phyloP scores from a whole-genome alignment of 768 basidiomycete species.

The Macrolepiota fuliginosa region DNA sequence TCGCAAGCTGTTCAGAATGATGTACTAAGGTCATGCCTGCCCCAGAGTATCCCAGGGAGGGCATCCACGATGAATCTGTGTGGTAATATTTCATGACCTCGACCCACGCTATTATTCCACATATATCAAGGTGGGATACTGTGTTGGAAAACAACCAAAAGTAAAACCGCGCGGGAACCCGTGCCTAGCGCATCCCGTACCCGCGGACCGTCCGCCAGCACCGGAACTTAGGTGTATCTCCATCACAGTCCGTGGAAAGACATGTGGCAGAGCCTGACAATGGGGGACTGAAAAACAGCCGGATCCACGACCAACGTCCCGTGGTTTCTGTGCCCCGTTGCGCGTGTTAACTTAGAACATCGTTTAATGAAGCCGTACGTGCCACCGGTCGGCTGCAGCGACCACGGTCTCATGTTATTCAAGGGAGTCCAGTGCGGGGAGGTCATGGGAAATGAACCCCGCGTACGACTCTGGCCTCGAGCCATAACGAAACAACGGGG shows the following conservation, averaged over 20 bases:
- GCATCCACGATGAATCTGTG: background rate
- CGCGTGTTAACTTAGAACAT: background rate
- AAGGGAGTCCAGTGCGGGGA: background rate
- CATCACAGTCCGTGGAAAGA: too few species aligned
- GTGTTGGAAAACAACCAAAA: background rate
- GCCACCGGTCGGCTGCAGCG: too few species aligned
- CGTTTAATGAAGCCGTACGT: too few species aligned
- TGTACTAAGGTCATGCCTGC: background rate
- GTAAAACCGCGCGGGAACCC: background rate
- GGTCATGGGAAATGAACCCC: background rate
- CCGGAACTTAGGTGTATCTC: too few species aligned
- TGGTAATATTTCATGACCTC: background rate
- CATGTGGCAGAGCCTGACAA: too few species aligned
- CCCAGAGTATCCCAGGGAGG: background rate
- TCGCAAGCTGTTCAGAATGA: background rate
- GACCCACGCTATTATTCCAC: background rate
- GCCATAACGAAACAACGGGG: background rate
- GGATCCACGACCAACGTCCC: background rate
- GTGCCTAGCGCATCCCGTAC: background rate
- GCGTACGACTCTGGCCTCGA: background rate
- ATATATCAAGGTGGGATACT: background rate
- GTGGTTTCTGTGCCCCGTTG: too few species aligned
- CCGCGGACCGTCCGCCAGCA: background rate
- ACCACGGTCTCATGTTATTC: background rate
- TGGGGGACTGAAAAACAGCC: background rate